These are phyloP conservation scores for Westerdykella sp. DNA, from an alignment of 2,329 filamentous ascomycete genomes.

Conservation along the genomic window DNA sequence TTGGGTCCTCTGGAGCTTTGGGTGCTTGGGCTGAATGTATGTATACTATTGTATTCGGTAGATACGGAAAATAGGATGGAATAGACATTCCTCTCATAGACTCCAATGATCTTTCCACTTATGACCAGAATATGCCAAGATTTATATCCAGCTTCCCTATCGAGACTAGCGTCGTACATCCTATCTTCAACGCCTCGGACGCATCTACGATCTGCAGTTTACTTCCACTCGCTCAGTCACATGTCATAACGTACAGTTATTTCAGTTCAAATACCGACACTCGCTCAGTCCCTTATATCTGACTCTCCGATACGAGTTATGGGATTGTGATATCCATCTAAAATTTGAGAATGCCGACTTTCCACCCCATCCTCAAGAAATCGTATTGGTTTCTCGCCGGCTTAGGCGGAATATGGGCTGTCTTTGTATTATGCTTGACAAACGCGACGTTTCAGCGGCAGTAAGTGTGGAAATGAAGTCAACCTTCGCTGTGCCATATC, in stretches of 20 bases:
- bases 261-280: not conserved
- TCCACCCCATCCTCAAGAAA: slow-evolving; percentile 27
- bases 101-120: too few species aligned
- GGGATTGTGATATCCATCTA: not conserved
- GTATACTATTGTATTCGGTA: slow-evolving; percentile 5
- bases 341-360: slow-evolving; percentile 16
- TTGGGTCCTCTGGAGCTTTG: slow-evolving; percentile 1
- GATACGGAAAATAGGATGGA: not conserved
- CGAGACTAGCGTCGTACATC: slow-evolving; percentile 1
- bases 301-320: too few species aligned
- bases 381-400: slow-evolving; percentile 39
- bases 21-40: slow-evolving; percentile 8
- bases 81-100: too few species aligned
- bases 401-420: slow-evolving; percentile 59
- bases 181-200: not conserved
- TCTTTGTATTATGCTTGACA: slow-evolving; percentile 59
- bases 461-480: slow-evolving; percentile 50
- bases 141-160: slow-evolving; percentile 1
- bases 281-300: not conserved
- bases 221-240: not conserved
- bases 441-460: slow-evolving; percentile 71
- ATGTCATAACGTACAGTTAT: not conserved
- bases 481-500: not conserved
- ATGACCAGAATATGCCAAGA: not conserved
- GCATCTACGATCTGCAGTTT: not conserved